phyloP scores from a whole-genome alignment of 1,284 basidiomycete genomes.

The Cryptococcus wingfieldii region DNA sequence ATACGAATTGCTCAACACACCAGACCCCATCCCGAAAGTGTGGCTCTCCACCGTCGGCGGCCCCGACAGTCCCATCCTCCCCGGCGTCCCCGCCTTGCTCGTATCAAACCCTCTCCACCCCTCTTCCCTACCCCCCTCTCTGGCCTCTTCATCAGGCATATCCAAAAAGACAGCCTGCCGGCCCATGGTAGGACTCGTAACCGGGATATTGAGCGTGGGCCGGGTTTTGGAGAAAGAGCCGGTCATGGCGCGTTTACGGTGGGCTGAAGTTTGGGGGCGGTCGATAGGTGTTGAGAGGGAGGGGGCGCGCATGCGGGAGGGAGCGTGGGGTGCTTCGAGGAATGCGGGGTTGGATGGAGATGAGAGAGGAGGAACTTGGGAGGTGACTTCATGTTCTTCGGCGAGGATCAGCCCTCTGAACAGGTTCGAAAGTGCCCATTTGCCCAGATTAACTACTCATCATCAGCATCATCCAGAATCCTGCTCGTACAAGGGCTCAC shows the following conservation, averaged over 20 bases:
- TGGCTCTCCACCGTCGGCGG: no score
- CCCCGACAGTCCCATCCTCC: no score
- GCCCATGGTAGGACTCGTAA: constrained; percentile 61
- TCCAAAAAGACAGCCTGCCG: constrained; percentile 51
- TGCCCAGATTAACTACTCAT: constrained; percentile 46
- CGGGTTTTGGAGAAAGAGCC: constrained; percentile 18
- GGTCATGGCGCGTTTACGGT: constrained; percentile 33
- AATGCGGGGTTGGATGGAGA: constrained; percentile 19
- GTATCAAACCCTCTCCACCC: no score
- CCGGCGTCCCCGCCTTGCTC: no score
- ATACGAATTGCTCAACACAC: no score
- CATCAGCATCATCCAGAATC: not conserved
- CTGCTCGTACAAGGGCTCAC: constrained; percentile 54
- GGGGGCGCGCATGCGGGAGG: constrained; percentile 35
- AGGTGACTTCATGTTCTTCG: constrained; percentile 37
- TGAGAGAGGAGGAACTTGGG: constrained; percentile 14
- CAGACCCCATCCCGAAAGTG: no score
- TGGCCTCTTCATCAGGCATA: constrained; percentile 5
- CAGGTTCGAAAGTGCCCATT: constrained; percentile 47
- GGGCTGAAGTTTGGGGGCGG: constrained; percentile 18
- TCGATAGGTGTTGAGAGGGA: constrained; percentile 32
- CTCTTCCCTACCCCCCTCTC: no score
- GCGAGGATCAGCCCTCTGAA: constrained; percentile 47
- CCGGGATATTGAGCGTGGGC: constrained; percentile 53
- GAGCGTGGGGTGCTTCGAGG: constrained; percentile 19